These are phyloP conservation scores for Austroboletus eburneus DNA, from an alignment of 768 basidiomycete genomes.

Conservation along the genomic window DNA sequence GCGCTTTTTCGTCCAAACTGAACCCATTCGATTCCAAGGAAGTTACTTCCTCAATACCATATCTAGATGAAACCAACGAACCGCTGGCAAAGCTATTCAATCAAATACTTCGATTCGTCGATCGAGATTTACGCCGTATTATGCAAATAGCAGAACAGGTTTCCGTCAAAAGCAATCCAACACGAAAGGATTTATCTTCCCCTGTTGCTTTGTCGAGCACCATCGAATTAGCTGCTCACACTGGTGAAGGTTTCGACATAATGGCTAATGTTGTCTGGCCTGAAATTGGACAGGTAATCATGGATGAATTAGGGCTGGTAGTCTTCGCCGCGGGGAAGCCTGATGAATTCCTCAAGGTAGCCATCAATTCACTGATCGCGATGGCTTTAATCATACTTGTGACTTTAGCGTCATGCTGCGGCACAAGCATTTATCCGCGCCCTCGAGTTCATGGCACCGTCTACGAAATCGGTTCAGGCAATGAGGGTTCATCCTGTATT, in stretches of 20 bases:
- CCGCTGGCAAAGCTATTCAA: conserved; percentile 77
- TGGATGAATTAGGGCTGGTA: conserved; percentile 75
- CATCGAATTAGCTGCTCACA: conserved; percentile 4
- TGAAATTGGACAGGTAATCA: conserved; percentile 73
- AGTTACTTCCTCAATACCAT: conserved; percentile 36
- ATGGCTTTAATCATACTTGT: conserved; percentile 1
- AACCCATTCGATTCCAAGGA: conserved; percentile 35
- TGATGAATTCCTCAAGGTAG: conserved; percentile 82
- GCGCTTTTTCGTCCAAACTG: conserved; percentile 42
- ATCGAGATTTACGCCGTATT: conserved; percentile 66
- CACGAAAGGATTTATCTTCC: conserved; percentile 12
- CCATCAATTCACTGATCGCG: conserved; percentile 12
- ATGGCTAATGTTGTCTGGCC: conserved; percentile 88
- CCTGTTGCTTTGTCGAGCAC: background rate
- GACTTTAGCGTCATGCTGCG: conserved; percentile 71
- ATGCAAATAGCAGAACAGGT: conserved; percentile 76
- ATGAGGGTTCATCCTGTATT: conserved; percentile 76
- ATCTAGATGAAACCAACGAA: conserved; percentile 64
- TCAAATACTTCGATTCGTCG: conserved; percentile 75
- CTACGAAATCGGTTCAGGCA: conserved; percentile 57
- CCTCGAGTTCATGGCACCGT: conserved; percentile 80
- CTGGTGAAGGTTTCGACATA: conserved; percentile 62
- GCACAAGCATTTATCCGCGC: conserved; percentile 79
- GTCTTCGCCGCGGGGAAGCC: conserved; percentile 93
- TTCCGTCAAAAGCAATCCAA: conserved; percentile 43